These are phyloP conservation scores for Penicillium riverlandense DNA, from an alignment of 495 filamentous ascomycete species.

Conservation along the genomic window DNA sequence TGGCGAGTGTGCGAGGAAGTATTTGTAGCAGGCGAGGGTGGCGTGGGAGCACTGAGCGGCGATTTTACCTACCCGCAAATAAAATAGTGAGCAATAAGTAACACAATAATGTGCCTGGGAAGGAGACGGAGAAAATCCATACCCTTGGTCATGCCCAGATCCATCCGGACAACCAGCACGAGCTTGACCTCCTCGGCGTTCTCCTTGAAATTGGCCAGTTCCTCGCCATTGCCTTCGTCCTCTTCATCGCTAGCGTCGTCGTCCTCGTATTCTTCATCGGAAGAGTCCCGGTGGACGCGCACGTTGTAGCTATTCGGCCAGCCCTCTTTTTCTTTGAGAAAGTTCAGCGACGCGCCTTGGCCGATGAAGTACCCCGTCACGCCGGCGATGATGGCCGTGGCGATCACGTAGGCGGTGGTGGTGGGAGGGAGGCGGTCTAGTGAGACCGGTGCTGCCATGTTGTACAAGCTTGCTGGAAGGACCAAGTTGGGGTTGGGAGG, in stretches of 20 bases:
- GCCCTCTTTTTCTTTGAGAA: constrained; percentile 40
- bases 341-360: constrained; percentile 40
- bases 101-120: constrained; percentile 1
- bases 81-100: not conserved
- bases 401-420: constrained; percentile 47
- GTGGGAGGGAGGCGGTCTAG: constrained; percentile 36
- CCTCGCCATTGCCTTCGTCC: constrained; percentile 33
- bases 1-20: constrained; percentile 50
- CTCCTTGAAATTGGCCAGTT: constrained; percentile 38
- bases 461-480: constrained; percentile 1
- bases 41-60: constrained; percentile 95
- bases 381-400: constrained; percentile 58
- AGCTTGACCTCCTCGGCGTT: constrained; percentile 83
- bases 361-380: constrained; percentile 60
- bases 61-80: constrained; percentile 71
- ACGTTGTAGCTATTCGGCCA: constrained; percentile 48
- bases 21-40: constrained; percentile 93
- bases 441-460: constrained; percentile 31
- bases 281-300: constrained; percentile 39
- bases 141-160: constrained; percentile 97
- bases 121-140: constrained; percentile 10
- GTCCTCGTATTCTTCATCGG: constrained; percentile 29
- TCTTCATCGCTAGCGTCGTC: constrained; percentile 20
- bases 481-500: not conserved
- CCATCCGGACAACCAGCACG: constrained; percentile 84